These are phyloP conservation scores for Malus sieversii DNA, from an alignment of 306 rosid genomes.

Conservation along the genomic window DNA sequence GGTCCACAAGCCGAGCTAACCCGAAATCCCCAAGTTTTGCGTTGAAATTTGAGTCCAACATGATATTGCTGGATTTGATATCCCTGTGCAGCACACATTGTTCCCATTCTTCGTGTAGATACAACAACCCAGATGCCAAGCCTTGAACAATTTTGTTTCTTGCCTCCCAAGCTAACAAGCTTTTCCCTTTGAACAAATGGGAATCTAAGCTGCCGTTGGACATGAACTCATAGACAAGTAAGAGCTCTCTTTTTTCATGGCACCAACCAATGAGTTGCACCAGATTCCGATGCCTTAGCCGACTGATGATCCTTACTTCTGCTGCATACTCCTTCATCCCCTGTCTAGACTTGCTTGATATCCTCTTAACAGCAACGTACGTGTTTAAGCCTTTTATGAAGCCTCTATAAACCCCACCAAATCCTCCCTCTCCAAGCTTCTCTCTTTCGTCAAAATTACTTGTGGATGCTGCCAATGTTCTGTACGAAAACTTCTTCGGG, in stretches of 20 bases:
- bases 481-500: constrained; percentile 13
- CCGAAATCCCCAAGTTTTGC: constrained; percentile 34
- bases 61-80: not conserved
- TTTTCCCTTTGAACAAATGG: not conserved
- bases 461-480: not conserved
- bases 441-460: not conserved
- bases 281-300: not conserved
- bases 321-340: not conserved
- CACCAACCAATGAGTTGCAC: not conserved
- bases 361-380: not conserved
- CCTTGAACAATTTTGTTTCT: not conserved
- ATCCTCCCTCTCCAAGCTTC: constrained; percentile 7
- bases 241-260: not conserved
- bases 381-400: not conserved
- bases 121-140: not conserved
- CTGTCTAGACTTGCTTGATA: not conserved
- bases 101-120: not conserved
- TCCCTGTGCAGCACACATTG: not conserved
- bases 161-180: not conserved
- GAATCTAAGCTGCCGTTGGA: not conserved
- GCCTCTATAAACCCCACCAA: constrained; percentile 4
- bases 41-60: not conserved
- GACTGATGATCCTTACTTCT: not conserved
- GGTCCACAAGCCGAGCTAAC: constrained; percentile 22
- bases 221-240: not conserved